Evolutionary conservation across 306 rosid species (phyloP).

Genomic region (Ziziphus jujuba): DNA sequence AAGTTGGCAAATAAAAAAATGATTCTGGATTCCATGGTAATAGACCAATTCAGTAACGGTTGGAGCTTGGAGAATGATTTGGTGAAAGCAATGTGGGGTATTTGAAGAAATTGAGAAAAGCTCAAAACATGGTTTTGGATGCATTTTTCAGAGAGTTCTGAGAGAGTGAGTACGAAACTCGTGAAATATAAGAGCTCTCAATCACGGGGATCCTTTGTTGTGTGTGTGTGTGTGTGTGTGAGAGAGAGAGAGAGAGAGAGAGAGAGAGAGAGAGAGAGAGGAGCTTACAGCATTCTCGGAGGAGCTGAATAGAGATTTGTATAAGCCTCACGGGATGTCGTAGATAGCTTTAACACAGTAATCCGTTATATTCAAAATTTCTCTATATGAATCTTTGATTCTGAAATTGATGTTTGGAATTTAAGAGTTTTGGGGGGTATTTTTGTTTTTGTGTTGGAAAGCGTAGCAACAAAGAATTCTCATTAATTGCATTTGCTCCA

Average conservation of each 20-base stretch:
- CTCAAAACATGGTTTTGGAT: conserved; percentile 32
- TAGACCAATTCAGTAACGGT: conserved; percentile 21
- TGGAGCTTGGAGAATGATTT: conserved; percentile 35
- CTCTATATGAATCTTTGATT: conserved; percentile 25
- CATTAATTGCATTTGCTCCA: conserved; percentile 9
- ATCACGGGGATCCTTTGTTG: conserved; percentile 90
- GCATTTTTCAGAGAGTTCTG: conserved; percentile 26
- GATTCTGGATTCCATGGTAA: conserved; percentile 56
- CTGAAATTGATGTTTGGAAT: conserved; percentile 1
- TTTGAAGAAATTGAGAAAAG: conserved; percentile 64
- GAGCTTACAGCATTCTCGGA: conserved; percentile 15
- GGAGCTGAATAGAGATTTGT: conserved; percentile 35
- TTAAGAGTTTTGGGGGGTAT: not conserved
- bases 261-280: conserved; percentile 2
- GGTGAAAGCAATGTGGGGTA: conserved; percentile 47
- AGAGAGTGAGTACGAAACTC: conserved; percentile 62
- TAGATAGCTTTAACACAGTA: conserved; percentile 46
- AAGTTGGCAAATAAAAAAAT: conserved; percentile 39
- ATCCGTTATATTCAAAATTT: conserved; percentile 42
- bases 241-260: no score
- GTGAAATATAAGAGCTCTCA: conserved; percentile 90
- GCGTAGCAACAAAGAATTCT: not conserved
- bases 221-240: no score
- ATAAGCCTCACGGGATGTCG: conserved; percentile 76
- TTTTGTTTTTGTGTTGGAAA: not conserved